Percentiles rank a stretch among this genome's conserved stretches.
These are phyloP conservation scores for Lactarius evosmus DNA, from an alignment of 768 basidiomycete genomes.

Conservation along the genomic window DNA sequence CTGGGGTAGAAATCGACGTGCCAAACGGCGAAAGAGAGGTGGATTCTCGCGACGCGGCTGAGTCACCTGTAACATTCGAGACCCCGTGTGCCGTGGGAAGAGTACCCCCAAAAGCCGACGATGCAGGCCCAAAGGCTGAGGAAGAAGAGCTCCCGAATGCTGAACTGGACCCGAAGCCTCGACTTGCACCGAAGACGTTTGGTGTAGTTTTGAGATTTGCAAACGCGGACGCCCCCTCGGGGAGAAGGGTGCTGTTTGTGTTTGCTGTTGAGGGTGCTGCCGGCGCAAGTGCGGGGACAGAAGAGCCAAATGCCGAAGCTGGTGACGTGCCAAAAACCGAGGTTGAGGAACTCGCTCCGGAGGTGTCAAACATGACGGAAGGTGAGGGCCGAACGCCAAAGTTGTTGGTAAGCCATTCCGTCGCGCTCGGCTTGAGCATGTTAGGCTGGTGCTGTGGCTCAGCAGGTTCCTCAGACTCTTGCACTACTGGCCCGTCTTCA, in stretches of 20 bases:
- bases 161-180: constrained; percentile 24
- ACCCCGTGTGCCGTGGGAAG: neutral
- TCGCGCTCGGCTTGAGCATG: constrained; percentile 33
- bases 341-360: constrained; percentile 18
- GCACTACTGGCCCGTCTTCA: constrained; percentile 17
- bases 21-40: constrained; percentile 15
- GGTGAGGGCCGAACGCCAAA: constrained; percentile 34
- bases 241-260: no score
- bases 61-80: neutral
- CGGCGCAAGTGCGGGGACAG: constrained; percentile 25
- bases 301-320: constrained; percentile 20
- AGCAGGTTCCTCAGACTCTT: constrained; percentile 17
- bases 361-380: constrained; percentile 21
- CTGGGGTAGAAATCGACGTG: constrained; percentile 10
- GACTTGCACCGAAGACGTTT: constrained; percentile 37
- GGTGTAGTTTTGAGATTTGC: constrained; percentile 35
- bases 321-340: constrained; percentile 28
- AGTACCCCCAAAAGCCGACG: constrained; percentile 5
- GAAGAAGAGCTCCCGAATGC: constrained; percentile 26
- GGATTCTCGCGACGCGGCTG: neutral
- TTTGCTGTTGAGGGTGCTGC: constrained; percentile 10
- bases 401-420: constrained; percentile 36
- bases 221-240: constrained; percentile 36
- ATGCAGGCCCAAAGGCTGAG: constrained; percentile 27
- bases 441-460: constrained; percentile 24